Percentiles rank a stretch among this genome's conserved stretches.
Evolutionary conservation across 73 alveolate genomes (phyloP).

Genomic region (Paramecium biaurelia): DNA sequence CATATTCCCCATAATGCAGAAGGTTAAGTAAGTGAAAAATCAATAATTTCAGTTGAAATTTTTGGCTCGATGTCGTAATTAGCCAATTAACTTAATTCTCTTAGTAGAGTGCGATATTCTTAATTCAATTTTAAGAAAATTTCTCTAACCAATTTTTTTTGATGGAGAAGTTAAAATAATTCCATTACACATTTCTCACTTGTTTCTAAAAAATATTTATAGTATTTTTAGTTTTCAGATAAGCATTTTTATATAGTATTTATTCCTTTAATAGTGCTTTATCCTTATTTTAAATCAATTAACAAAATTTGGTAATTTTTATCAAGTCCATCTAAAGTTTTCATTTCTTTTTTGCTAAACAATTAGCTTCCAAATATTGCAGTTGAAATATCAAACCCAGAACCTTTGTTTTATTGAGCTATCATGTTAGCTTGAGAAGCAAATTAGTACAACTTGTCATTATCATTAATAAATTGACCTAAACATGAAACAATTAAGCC

Average conservation of each 20-base stretch:
- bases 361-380: conserved; percentile 39
- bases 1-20: conserved; percentile 8
- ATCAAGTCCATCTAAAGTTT: not conserved
- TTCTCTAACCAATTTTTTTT: not conserved
- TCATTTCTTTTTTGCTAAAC: not conserved
- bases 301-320: not conserved
- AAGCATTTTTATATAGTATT: not conserved
- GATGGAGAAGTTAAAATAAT: not conserved
- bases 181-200: not conserved
- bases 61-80: not conserved
- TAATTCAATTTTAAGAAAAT: not conserved
- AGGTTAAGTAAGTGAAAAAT: not conserved
- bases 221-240: not conserved
- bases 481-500: not conserved
- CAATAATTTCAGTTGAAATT: not conserved
- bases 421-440: not conserved
- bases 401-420: conserved; percentile 3
- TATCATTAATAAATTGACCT: conserved; percentile 9
- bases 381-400: conserved; percentile 36
- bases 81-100: not conserved
- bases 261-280: not conserved
- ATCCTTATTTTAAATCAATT: not conserved
- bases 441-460: not conserved
- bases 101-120: not conserved
- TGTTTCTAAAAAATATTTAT: not conserved